Evolutionary conservation across 192 early-diverging fungal genomes (phyloP).

Genomic region (Coemansia sp.): DNA sequence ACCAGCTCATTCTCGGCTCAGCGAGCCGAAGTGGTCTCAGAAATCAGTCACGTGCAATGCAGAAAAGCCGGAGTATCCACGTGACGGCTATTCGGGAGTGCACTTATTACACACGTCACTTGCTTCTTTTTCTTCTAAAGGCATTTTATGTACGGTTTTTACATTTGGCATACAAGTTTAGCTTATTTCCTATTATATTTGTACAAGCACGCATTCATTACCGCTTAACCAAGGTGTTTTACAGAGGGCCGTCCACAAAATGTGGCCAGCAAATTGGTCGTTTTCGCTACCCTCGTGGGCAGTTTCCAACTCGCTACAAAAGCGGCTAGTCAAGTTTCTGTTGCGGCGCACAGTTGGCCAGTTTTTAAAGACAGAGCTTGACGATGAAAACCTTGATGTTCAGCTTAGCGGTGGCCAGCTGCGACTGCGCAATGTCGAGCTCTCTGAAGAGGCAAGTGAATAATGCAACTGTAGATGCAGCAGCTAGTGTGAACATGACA

Average conservation of each 20-base stretch:
- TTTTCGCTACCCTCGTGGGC: conserved; percentile 55
- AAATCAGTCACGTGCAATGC: conserved; percentile 14
- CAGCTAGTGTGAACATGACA: conserved; percentile 3
- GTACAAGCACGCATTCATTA: neutral
- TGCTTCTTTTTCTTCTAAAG: conserved; percentile 5
- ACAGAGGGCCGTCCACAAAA: conserved; percentile 6
- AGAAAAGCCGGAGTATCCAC: conserved; percentile 9
- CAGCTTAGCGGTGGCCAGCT: conserved; percentile 77
- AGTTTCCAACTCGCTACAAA: conserved; percentile 74
- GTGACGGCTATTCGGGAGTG: conserved; percentile 4
- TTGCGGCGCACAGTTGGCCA: conserved; percentile 80
- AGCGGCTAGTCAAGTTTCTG: conserved; percentile 79
- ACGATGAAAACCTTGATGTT: conserved; percentile 79
- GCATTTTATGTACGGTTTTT: neutral
- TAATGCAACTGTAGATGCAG: neutral
- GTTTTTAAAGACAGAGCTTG: conserved; percentile 76
- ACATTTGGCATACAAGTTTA: conserved; percentile 8
- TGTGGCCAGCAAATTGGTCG: conserved; percentile 54
- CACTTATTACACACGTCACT: conserved; percentile 6
- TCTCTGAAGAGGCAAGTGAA: conserved; percentile 69
- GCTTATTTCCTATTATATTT: conserved; percentile 4
- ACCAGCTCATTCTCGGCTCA: conserved; percentile 2
- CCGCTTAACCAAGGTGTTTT: neutral
- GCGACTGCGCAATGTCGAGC: conserved; percentile 72
- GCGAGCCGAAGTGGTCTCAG: neutral